A percentile compares a stretch with the other conserved stretches of the same genome.
Evolutionary conservation across 2,329 filamentous ascomycete species (phyloP).

Genomic region (Penicillium sclerotiorum): DNA sequence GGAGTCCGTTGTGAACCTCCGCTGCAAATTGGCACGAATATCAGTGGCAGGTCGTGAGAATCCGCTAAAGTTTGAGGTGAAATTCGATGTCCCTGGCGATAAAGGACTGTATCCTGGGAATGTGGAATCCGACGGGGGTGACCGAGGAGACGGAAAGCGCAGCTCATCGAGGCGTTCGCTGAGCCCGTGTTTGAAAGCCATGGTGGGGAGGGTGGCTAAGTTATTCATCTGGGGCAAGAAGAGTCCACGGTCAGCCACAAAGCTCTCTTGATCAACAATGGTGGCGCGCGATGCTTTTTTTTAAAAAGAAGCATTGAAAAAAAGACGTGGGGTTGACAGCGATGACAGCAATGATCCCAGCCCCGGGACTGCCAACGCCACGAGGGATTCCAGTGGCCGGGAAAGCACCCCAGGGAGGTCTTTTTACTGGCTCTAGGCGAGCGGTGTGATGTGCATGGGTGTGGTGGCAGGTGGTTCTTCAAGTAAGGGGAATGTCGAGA

Average conservation of each 20-base stretch:
- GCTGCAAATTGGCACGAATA: conserved; percentile 75
- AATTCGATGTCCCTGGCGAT: conserved; percentile 66
- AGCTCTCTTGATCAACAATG: conserved; percentile 1
- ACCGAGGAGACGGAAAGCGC: conserved; percentile 76
- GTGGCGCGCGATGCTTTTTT: background rate
- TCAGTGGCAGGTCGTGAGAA: conserved; percentile 62
- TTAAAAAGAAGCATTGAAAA: too few species aligned
- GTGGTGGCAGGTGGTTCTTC: background rate
- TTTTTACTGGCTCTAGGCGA: conserved; percentile 22
- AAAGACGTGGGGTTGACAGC: conserved; percentile 3
- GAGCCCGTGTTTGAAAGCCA: conserved; percentile 67
- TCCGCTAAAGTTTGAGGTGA: too few species aligned
- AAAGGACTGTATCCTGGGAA: conserved; percentile 76
- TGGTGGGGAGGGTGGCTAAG: conserved; percentile 43
- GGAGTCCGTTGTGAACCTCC: conserved; percentile 92
- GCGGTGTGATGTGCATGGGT: conserved; percentile 32
- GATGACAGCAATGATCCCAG: conserved; percentile 8
- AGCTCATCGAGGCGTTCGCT: conserved; percentile 75
- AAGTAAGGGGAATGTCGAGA: conserved; percentile 41
- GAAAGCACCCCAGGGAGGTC: conserved; percentile 11
- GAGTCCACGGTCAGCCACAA: background rate
- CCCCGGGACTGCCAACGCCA: background rate
- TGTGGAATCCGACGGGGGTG: conserved; percentile 73
- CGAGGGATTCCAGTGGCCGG: conserved; percentile 10
- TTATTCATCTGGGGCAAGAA: conserved; percentile 35